Evolutionary conservation across 2,329 filamentous ascomycete genomes (phyloP), one percentile per base, ranked within the genome.

Genomic region (Aquanectria penicillioides): DNA sequence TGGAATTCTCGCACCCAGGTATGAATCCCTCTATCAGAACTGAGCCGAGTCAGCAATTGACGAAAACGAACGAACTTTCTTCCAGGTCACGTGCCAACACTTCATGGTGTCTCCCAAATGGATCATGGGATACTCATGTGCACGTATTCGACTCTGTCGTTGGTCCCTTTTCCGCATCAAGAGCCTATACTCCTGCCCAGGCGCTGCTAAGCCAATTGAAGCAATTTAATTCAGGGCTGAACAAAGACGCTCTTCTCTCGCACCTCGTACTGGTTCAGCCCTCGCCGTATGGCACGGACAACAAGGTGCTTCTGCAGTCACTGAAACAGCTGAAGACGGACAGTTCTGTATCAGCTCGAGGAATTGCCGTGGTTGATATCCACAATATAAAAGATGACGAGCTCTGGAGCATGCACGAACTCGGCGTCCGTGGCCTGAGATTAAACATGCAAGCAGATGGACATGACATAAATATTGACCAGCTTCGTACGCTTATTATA

Each of bases 401-500:
- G 15, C 49, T 52, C 5, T 43, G 38, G 37, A 26, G 12, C 4
- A 52, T 52, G 49, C 49, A 52, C 22, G 20, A 52, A 8, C 28
- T 43, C 10, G 37, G 49, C 11, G 29, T 52, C 11, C 49, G 49
- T 6, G 49, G 49, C 13, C 29, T 52, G n/a, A 22, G 49, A 9
- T 33, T 52, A 12, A 52, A 44, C n/a, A 13, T 52, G 22, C 36
- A 43, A 23, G 37, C 49, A n/a, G 28, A 52, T 28, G 49, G 36
- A 17, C 37, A 7, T 2, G 15, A 6, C 9, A 31, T 53, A 2
- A 13, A 53, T 18, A 41, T 7, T 11, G 20, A 41, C 9, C 28
- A 37, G 6, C 31, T 38, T 2, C 38, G 23, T 5, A 13, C 10
- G 1, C 17, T n/a, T 11, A 26, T 53, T 8, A 3, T 36, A 2